Base-by-base conservation (phyloP, 352 stramenopile genomes). In the Chrysophaeum taylorii region DNA sequence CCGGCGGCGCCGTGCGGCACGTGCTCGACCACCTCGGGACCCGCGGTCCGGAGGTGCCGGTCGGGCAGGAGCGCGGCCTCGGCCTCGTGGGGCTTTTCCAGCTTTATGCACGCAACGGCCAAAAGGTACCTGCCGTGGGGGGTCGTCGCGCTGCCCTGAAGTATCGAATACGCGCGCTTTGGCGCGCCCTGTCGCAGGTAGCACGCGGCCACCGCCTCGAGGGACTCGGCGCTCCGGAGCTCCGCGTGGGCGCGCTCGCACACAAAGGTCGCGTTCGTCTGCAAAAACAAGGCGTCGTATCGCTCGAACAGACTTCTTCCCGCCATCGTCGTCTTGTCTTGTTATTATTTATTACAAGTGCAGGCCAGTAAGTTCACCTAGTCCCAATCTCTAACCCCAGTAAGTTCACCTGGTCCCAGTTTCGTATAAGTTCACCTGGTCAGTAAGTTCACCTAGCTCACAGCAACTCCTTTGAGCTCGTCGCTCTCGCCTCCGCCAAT, bases 1-100 rank as follows among this genome's bases (percentile, higher is more conserved):
- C 93, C 93, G 5, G 88, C 88, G 23, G 92, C 90, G 50, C 89
- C 90, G 70, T 91, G 94, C 31, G 84, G 87, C 70, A 89, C 75
- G 1, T 75, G 75, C 71, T 70, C 78, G 16, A 73, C 73, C 36
- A 72, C 45, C 41, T 76, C 35, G 25, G 75, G 68, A 36, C 70
- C n/a, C 63, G 57, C 63, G 42, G 74, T 37, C 7, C 50, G 72
- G 0, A 31, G 16, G 45, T 41, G 31, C 14, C 69, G 54, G 53
- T 79, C 62, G 37, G 70, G 1, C 21, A 94, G 72, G 35, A 98
- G 77, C 39, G 88, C 89, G 68, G 90, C 90, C 84, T 97, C 93
- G 0, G 92, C 92, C 66, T 96, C 89, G 0, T 81, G 75, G 61
- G 82, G 82, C n/a, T 84, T 70, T 60, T 82, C 75, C 7, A 89